These are phyloP conservation scores for Leucosporidium scottii DNA, from an alignment of 768 basidiomycete species.

Conservation along the genomic window DNA sequence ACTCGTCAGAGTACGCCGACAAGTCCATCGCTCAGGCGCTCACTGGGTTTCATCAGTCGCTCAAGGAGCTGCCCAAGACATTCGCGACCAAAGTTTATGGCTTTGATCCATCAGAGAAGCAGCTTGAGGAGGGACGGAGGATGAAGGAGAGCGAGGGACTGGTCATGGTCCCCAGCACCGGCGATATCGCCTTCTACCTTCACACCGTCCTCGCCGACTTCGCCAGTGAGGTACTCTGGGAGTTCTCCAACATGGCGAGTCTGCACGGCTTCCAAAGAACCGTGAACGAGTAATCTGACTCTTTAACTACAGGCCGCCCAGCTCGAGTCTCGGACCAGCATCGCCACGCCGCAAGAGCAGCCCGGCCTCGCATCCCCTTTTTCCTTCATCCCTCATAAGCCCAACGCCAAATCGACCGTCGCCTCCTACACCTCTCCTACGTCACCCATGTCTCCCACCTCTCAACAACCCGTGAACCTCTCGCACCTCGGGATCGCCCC, in stretches of 20 bases:
- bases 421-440: neutral
- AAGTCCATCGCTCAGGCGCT: constrained; percentile 55
- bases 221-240: constrained; percentile 75
- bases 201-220: constrained; percentile 82
- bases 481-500: constrained; percentile 21
- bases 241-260: constrained; percentile 75
- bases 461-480: constrained; percentile 20
- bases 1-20: constrained; percentile 41
- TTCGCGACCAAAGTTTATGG: constrained; percentile 75
- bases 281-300: no score
- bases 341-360: constrained; percentile 31
- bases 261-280: neutral
- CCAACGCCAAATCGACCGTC: constrained; percentile 5
- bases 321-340: constrained; percentile 29
- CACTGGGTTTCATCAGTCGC: constrained; percentile 52
- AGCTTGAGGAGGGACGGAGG: constrained; percentile 45
- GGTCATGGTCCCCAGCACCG: constrained; percentile 70
- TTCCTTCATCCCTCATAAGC: constrained; percentile 9
- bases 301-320: constrained; percentile 20
- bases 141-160: constrained; percentile 52
- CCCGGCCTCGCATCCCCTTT: constrained; percentile 5
- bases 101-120: constrained; percentile 61
- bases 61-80: constrained; percentile 61
- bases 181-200: constrained; percentile 78
- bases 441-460: neutral